phyloP scores from a whole-genome alignment of 1,284 basidiomycete genomes.

The Moesziomyces sp. region DNA sequence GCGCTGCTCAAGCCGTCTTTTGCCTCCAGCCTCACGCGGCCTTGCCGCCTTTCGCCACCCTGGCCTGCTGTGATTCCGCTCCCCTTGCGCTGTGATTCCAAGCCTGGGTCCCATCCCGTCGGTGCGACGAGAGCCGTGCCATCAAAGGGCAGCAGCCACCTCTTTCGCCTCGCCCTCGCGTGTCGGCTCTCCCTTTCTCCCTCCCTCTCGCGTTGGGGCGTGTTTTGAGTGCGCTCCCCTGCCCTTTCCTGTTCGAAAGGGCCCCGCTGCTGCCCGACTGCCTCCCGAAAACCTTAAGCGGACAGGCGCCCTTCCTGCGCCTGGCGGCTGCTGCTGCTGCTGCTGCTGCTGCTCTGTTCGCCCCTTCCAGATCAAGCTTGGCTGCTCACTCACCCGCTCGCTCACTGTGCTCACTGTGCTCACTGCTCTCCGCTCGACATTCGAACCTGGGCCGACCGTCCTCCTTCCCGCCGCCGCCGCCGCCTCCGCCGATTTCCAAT shows the following conservation, averaged over 20 bases:
- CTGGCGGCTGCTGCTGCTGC: neutral
- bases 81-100: neutral
- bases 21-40: too few relatives aligned
- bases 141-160: neutral
- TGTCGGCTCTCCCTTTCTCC: too few relatives aligned
- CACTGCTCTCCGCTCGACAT: neutral
- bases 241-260: neutral
- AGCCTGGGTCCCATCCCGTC: neutral
- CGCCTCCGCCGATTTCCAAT: constrained; percentile 11
- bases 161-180: too few relatives aligned
- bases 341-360: too few relatives aligned
- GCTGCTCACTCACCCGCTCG: too few relatives aligned
- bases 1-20: too few relatives aligned
- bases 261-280: neutral
- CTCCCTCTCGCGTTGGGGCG: too few relatives aligned
- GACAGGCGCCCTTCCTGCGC: too few relatives aligned
- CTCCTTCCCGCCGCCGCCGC: neutral
- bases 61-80: too few relatives aligned
- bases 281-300: neutral
- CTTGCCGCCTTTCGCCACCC: too few relatives aligned
- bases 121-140: neutral
- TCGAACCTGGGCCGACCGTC: neutral
- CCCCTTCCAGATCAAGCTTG: too few relatives aligned
- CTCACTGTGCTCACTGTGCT: neutral
- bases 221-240: neutral